Base-by-base conservation (phyloP, 179 eudicot genomes). In the Silene coronaria region DNA sequence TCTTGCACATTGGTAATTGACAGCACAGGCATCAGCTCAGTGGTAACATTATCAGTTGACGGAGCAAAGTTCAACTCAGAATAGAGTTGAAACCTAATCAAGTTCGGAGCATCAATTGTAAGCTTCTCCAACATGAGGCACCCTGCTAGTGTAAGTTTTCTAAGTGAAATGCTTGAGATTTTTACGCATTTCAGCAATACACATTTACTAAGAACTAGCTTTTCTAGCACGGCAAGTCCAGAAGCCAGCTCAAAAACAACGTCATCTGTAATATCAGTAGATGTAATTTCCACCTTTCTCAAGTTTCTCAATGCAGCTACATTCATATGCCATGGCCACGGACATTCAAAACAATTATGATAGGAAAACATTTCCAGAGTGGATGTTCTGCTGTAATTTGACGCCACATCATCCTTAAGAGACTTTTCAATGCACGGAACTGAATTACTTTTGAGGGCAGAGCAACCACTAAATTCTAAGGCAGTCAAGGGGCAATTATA, bases 91-190 rank as follows among this genome's bases (percentile, higher is more conserved):
- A 68, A 68, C 7, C 0, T 10, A 22, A 21, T 14, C 57, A 68
- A 68, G 30, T 68, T 68, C 4, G 72, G 57, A 17, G 72, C 72
- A 42, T 68, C 72, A 22, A 68, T 45, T 45, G 53, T 45, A 42
- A 19, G 17, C 30, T 45, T 24, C 34, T 22, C 28, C 34, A 69
- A 69, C 9, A 23, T 45, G 19, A 0, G 10, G 11, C 32, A 21
- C 3, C n/a, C 30, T 42, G 22, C 14, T 21, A 69, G 2, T 17
- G 3, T 12, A 45, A 69, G 4, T 45, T 45, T 12, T 28, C 24
- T 69, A 2, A 69, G 72, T 5, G 57, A 42, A 45, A 22, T 23
- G 34, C 72, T 69, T 11, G 72, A 13, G 34, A 69, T 23, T 30
- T 46, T 69, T 4, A 24, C 22, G 21, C 59, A 42, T 13, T 45